Conservation (phyloP, 306 rosid genomes). For the Clitoria ternatea region DNA sequence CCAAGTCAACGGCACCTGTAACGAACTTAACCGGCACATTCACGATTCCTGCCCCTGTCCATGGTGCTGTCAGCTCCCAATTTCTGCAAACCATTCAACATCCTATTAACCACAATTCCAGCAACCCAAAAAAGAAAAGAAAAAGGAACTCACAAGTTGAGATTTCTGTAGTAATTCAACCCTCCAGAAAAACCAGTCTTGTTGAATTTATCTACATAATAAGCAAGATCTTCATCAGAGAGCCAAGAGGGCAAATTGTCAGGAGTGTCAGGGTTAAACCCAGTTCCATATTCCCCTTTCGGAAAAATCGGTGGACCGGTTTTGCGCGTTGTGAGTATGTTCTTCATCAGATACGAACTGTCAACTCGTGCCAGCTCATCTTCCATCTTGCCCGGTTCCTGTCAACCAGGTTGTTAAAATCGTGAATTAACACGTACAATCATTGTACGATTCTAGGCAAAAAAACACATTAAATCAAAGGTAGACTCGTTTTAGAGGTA, state of each 20-base stretch:
- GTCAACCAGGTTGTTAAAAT: too few relatives aligned
- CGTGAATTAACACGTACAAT: too few relatives aligned
- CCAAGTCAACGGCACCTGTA: constrained; percentile 16
- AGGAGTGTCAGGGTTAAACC: constrained; percentile 8
- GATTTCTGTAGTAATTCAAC: constrained; percentile 36
- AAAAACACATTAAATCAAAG: too few relatives aligned
- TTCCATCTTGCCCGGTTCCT: constrained; percentile 31
- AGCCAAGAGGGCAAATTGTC: constrained; percentile 35
- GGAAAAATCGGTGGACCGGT: constrained; percentile 23
- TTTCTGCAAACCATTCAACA: constrained; percentile 16
- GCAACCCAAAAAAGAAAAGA: not conserved
- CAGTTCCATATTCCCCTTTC: constrained; percentile 27
- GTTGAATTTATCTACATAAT: constrained; percentile 11
- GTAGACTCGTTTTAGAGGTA: too few relatives aligned
- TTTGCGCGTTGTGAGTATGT: constrained; percentile 21
- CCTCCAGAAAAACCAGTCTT: constrained; percentile 29
- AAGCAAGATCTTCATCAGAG: constrained; percentile 26
- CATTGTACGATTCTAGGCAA: too few relatives aligned
- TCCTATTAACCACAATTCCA: not conserved
- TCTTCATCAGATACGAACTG: not conserved
- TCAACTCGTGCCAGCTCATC: constrained; percentile 18
- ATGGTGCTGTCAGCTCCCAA: constrained; percentile 41
- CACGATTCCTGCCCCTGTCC: constrained; percentile 24
- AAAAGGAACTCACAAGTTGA: constrained; percentile 13
- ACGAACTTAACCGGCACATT: constrained; percentile 33